Evolutionary conservation across 495 filamentous ascomycete genomes (phyloP).

Genomic region (Hyaloscypha variabilis): DNA sequence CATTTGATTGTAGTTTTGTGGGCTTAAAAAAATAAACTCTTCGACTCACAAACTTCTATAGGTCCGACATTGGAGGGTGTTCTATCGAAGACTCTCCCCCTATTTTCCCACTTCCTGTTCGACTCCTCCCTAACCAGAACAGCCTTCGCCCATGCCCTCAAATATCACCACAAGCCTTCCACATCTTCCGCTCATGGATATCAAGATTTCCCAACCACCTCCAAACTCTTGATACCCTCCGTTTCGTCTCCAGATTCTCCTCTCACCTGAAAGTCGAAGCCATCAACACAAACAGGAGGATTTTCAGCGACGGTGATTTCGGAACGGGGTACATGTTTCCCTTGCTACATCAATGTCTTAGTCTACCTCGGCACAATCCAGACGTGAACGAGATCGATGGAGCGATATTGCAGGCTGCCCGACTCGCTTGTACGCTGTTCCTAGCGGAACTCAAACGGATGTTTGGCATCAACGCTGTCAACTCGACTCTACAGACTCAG

Average conservation of each 20-base stretch:
- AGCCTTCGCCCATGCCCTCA: neutral
- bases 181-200: slow-evolving; percentile 3
- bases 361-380: neutral
- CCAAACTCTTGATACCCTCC: neutral
- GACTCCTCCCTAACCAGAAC: neutral
- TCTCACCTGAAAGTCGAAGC: slow-evolving; percentile 2
- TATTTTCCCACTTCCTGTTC: neutral
- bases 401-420: neutral
- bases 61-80: slow-evolving; percentile 16
- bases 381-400: neutral
- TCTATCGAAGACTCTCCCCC: slow-evolving; percentile 6
- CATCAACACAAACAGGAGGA: slow-evolving; percentile 2
- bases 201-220: neutral
- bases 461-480: slow-evolving; percentile 17
- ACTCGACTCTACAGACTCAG: slow-evolving; percentile 5
- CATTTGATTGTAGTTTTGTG: no score
- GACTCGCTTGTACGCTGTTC: slow-evolving; percentile 10
- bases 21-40: neutral
- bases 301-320: slow-evolving; percentile 7
- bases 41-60: neutral
- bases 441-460: slow-evolving; percentile 15
- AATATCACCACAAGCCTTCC: neutral
- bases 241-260: neutral
- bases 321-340: slow-evolving; percentile 4
- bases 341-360: slow-evolving; percentile 4